These are phyloP conservation scores for Fusarium piperis DNA, from an alignment of 2,329 filamentous ascomycete genomes.

Conservation along the genomic window DNA sequence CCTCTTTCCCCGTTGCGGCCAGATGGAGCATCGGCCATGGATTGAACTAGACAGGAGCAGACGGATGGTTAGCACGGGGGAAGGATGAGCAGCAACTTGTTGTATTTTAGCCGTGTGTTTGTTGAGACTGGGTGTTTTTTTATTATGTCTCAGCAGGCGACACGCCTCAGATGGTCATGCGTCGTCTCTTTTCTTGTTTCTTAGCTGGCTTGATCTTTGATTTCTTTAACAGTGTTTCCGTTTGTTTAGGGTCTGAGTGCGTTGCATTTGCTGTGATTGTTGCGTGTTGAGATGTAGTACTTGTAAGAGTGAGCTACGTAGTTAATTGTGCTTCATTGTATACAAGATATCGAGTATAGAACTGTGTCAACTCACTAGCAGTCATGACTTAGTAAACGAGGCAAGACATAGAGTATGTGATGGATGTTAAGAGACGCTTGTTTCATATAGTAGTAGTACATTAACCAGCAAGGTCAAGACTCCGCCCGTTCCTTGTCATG, in stretches of 20 bases:
- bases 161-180: slow-evolving; percentile 44
- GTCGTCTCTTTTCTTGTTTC: slow-evolving; percentile 47
- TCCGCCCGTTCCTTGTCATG: slow-evolving; percentile 15
- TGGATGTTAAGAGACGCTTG: slow-evolving; percentile 24
- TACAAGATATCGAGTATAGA: not conserved
- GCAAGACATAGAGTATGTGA: slow-evolving; percentile 1
- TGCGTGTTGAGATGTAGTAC: not conserved
- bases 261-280: not conserved
- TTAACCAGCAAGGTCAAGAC: slow-evolving; percentile 32
- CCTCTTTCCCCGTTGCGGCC: slow-evolving; percentile 37
- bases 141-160: slow-evolving; percentile 46
- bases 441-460: slow-evolving; percentile 38
- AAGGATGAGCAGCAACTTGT: slow-evolving; percentile 47
- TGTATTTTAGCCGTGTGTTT: slow-evolving; percentile 53
- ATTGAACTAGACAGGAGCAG: slow-evolving; percentile 48
- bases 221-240: slow-evolving; percentile 42
- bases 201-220: slow-evolving; percentile 53
- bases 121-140: slow-evolving; percentile 45
- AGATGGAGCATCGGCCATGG: slow-evolving; percentile 46
- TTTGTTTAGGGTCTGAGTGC: slow-evolving; percentile 31
- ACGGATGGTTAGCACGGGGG: slow-evolving; percentile 42
- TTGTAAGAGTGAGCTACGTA: not conserved
- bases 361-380: not conserved
- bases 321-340: slow-evolving; percentile 1
- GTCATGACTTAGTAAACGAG: not conserved